phyloP scores from a whole-genome alignment of 805 yeast species.

The Kuraishia borneana region DNA sequence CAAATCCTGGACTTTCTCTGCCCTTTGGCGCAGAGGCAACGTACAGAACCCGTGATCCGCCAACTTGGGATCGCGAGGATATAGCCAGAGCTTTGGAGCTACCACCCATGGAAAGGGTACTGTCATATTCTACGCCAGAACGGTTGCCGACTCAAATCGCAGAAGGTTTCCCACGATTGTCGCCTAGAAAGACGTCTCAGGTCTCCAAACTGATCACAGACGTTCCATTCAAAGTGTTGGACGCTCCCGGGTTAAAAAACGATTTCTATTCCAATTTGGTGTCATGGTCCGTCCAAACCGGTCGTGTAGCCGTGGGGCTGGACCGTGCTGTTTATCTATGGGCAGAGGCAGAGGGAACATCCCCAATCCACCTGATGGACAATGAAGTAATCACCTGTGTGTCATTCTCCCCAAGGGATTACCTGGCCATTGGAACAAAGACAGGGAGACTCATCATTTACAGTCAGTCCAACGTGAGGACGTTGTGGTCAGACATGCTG shows the following conservation, averaged over 20 bases:
- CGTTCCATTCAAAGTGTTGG: conserved; percentile 39
- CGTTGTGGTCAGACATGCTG: conserved; percentile 10
- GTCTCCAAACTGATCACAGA: conserved; percentile 19
- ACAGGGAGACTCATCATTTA: conserved; percentile 41
- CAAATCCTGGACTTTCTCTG: too few species aligned
- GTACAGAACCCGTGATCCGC: too few species aligned
- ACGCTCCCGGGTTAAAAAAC: conserved; percentile 62
- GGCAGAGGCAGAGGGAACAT: conserved; percentile 39
- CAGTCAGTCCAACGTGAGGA: conserved; percentile 19
- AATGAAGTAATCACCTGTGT: conserved; percentile 42
- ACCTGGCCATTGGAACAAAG: conserved; percentile 45
- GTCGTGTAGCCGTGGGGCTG: conserved; percentile 56
- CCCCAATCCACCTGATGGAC: conserved; percentile 27
- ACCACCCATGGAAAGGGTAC: too few species aligned
- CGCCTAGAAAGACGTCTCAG: too few species aligned
- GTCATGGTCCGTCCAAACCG: conserved; percentile 51
- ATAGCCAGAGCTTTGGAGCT: too few species aligned
- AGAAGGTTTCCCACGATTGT: too few species aligned
- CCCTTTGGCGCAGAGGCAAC: too few species aligned
- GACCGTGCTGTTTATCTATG: conserved; percentile 50
- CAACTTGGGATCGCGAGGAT: too few species aligned
- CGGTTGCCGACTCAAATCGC: too few species aligned
- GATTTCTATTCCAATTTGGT: conserved; percentile 72
- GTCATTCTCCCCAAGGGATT: conserved; percentile 37
- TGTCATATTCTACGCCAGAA: too few species aligned